Percentiles rank a stretch among this genome's conserved stretches.
Conservation (phyloP, 306 rosid genomes). For the Quercus robur region DNA sequence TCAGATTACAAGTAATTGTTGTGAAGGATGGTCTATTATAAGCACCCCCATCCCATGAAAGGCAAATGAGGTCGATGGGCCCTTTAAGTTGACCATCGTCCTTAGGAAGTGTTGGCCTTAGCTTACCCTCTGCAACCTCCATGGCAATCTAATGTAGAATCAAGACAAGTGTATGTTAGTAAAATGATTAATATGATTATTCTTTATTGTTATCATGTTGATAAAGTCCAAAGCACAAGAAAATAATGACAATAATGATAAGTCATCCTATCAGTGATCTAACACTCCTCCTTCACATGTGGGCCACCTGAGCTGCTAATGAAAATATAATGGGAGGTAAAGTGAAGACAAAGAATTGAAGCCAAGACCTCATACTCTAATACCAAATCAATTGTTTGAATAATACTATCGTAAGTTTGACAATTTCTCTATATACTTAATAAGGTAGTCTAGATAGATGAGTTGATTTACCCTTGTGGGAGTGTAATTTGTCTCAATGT, state of each 20-base stretch:
- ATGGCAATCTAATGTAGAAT: conserved; percentile 51
- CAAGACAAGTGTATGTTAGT: not conserved
- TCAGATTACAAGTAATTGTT: conserved; percentile 35
- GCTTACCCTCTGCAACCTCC: conserved; percentile 66
- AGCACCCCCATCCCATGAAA: conserved; percentile 55
- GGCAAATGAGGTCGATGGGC: conserved; percentile 38
- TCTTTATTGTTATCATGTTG: no score
- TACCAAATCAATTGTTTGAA: no score
- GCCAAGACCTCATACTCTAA: no score
- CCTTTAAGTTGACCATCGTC: conserved; percentile 37
- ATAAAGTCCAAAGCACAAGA: not conserved
- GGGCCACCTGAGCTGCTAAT: no score
- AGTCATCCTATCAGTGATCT: not conserved
- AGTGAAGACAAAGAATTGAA: no score
- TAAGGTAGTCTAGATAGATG: no score
- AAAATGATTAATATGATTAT: no score
- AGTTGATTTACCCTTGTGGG: conserved; percentile 55
- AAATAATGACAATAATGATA: not conserved
- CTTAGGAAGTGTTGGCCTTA: conserved; percentile 56
- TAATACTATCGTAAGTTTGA: no score
- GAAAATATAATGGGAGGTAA: no score
- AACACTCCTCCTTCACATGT: no score
- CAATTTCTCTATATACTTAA: no score
- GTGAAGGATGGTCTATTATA: conserved; percentile 57
- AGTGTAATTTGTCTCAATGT: conserved; percentile 53